Percentiles rank a stretch among this genome's conserved stretches.
phyloP scores from a whole-genome alignment of 2,329 filamentous ascomycete species.

The Cladosporium sp. region DNA sequence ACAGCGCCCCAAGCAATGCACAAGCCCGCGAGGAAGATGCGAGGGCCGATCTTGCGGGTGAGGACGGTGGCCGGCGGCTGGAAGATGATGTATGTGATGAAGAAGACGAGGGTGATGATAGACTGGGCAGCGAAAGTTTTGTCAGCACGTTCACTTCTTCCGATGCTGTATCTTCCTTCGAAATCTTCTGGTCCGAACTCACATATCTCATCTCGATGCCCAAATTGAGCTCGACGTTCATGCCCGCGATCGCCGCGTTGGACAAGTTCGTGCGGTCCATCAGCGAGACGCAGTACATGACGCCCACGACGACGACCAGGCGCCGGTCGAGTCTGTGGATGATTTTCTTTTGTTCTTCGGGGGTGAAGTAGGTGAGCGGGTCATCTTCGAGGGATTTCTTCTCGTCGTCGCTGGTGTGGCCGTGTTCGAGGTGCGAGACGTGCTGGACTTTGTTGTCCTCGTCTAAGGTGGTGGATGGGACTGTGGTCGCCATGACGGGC shows the following conservation, averaged over 20 bases:
- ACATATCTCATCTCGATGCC: slow-evolving; percentile 18
- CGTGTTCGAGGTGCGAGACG: slow-evolving; percentile 7
- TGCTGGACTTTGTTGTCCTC: slow-evolving; percentile 10
- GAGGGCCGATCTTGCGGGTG: slow-evolving; percentile 62
- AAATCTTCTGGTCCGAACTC: background rate
- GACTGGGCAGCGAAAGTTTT: slow-evolving; percentile 12
- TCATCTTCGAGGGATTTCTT: slow-evolving; percentile 22
- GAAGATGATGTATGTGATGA: slow-evolving; percentile 70
- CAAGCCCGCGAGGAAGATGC: slow-evolving; percentile 37
- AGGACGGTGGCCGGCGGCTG: slow-evolving; percentile 71
- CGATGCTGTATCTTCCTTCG: too few species aligned
- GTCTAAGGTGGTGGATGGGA: background rate
- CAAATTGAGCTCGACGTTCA: slow-evolving; percentile 40
- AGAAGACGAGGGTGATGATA: slow-evolving; percentile 67
- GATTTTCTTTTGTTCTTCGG: slow-evolving; percentile 47
- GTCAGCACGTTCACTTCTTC: background rate
- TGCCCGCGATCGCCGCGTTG: slow-evolving; percentile 70
- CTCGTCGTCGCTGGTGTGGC: slow-evolving; percentile 14
- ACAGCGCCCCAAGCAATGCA: slow-evolving; percentile 59
- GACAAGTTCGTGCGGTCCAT: slow-evolving; percentile 79
- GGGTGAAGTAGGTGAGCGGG: slow-evolving; percentile 25
- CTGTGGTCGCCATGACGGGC: slow-evolving; percentile 3
- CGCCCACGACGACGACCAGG: slow-evolving; percentile 45
- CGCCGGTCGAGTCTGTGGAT: slow-evolving; percentile 65
- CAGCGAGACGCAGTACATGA: slow-evolving; percentile 71